Conservation (phyloP, 108 stramenopile genomes). For the Cyclotella baltica region DNA sequence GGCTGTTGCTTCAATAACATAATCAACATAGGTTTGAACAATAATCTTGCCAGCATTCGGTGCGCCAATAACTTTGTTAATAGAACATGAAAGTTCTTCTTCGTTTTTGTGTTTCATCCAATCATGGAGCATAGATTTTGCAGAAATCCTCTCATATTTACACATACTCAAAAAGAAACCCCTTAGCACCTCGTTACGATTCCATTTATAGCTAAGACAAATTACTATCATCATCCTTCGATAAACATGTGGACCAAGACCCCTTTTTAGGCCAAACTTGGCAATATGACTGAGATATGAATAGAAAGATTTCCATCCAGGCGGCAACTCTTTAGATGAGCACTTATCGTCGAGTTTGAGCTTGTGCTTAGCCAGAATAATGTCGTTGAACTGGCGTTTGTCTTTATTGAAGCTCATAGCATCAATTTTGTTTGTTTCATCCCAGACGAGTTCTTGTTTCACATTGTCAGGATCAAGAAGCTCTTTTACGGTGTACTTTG, state of each 20-base stretch:
- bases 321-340: neutral
- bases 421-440: too few species aligned
- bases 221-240: neutral
- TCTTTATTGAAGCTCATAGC: neutral
- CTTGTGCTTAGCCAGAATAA: neutral
- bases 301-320: neutral
- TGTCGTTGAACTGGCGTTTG: neutral
- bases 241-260: neutral
- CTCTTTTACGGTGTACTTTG: too few species aligned
- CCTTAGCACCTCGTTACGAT: neutral
- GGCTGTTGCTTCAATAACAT: slow-evolving; percentile 73
- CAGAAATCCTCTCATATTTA: neutral
- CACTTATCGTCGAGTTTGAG: neutral
- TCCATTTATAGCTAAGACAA: neutral
- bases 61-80: slow-evolving; percentile 72
- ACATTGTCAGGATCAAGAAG: too few species aligned
- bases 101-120: neutral
- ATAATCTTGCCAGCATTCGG: slow-evolving; percentile 62
- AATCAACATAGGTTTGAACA: slow-evolving; percentile 63
- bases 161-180: neutral
- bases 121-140: slow-evolving; percentile 56
- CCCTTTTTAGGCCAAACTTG: neutral
- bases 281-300: neutral
- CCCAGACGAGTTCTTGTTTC: too few species aligned
- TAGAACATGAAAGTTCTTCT: slow-evolving; percentile 53